Conservation (phyloP, 768 basidiomycete genomes). For the Lentinus brumalis region DNA sequence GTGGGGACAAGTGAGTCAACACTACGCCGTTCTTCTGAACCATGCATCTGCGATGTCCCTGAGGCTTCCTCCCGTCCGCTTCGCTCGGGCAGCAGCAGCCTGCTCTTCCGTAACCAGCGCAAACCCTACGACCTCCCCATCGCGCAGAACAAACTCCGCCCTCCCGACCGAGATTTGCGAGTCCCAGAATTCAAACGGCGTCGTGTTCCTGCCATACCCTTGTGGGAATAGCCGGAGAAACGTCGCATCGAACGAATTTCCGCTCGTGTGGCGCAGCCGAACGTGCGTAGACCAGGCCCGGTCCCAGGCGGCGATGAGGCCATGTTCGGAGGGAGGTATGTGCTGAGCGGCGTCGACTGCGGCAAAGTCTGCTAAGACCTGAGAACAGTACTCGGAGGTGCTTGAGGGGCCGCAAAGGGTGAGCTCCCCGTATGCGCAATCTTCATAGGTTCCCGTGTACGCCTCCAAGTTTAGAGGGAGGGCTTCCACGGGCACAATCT, state of each 20-base stretch:
- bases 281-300: slow-evolving; percentile 31
- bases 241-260: slow-evolving; percentile 21
- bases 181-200: slow-evolving; percentile 9
- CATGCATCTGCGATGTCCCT: slow-evolving; percentile 16
- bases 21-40: slow-evolving; percentile 6
- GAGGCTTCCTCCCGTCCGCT: not conserved
- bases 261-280: slow-evolving; percentile 24
- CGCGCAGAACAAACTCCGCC: slow-evolving; percentile 11
- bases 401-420: slow-evolving; percentile 36
- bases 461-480: slow-evolving; percentile 18
- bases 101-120: slow-evolving; percentile 15
- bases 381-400: slow-evolving; percentile 25
- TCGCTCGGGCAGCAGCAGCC: slow-evolving; percentile 7
- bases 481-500: not conserved
- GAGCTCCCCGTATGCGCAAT: slow-evolving; percentile 40
- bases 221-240: slow-evolving; percentile 33
- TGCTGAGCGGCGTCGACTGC: not conserved
- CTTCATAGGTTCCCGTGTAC: slow-evolving; percentile 37
- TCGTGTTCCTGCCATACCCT: slow-evolving; percentile 34
- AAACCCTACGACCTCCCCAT: slow-evolving; percentile 15
- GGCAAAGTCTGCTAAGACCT: slow-evolving; percentile 33
- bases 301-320: not conserved
- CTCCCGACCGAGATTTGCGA: not conserved
- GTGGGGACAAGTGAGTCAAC: too few relatives aligned
- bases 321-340: not conserved